These are phyloP conservation scores for Solanum dulcamara DNA, from an alignment of 257 asterid species.

Conservation along the genomic window DNA sequence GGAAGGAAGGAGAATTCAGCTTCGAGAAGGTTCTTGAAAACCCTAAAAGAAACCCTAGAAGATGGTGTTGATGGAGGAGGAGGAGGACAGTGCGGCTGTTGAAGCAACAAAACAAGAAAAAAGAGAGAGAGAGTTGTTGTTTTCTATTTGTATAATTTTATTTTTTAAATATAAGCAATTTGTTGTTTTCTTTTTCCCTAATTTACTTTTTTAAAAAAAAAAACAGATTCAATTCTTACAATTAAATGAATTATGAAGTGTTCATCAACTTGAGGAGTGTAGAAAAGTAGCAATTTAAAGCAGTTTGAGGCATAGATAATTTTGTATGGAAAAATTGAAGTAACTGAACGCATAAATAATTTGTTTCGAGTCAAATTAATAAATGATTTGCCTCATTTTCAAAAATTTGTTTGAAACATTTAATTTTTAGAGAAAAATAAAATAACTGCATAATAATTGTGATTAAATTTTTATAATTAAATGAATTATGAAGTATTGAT, in stretches of 20 bases:
- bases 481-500: too few species aligned
- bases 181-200: neutral
- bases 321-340: neutral
- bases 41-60: conserved; percentile 12
- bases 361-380: neutral
- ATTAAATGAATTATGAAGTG: neutral
- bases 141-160: neutral
- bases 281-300: neutral
- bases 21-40: conserved; percentile 6
- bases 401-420: neutral
- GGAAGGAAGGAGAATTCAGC: conserved; percentile 46
- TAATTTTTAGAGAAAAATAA: too few species aligned
- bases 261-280: neutral
- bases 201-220: neutral
- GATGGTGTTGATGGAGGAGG: conserved; percentile 31
- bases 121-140: conserved; percentile 14
- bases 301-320: neutral
- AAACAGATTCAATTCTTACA: neutral
- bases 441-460: too few species aligned
- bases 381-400: neutral
- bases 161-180: neutral
- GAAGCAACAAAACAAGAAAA: conserved; percentile 19
- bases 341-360: neutral
- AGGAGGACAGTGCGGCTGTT: conserved; percentile 27
- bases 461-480: too few species aligned